Conservation (phyloP, 2,329 filamentous ascomycete genomes). For the Colletotrichum shisoi region DNA sequence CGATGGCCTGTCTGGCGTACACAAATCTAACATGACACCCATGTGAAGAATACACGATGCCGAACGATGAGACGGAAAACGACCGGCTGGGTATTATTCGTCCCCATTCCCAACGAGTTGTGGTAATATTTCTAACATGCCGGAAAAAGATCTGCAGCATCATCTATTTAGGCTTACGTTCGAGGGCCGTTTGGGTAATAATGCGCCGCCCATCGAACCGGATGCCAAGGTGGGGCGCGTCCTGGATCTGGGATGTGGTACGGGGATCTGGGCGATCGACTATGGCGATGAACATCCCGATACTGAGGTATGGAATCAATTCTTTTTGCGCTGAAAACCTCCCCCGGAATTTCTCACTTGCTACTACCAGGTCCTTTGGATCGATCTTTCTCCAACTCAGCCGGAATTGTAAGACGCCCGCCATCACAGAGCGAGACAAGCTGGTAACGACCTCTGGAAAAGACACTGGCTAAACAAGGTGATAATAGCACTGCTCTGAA, state of each 20-base stretch:
- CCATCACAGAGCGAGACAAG: too few relatives aligned
- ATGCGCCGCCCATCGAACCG: conserved; percentile 5
- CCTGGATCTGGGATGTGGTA: neutral
- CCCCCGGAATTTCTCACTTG: neutral
- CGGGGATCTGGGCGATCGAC: conserved; percentile 46
- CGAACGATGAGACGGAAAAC: conserved; percentile 29
- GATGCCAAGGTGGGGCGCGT: neutral
- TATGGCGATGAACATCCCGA: conserved; percentile 48
- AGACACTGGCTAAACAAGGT: neutral
- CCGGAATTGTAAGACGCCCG: conserved; percentile 45
- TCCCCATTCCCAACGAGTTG: too few relatives aligned
- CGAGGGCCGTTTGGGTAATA: neutral
- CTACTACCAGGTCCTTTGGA: conserved; percentile 47
- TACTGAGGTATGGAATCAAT: conserved; percentile 28
- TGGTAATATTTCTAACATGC: too few relatives aligned
- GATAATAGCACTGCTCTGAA: conserved; percentile 50
- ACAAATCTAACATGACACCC: too few relatives aligned
- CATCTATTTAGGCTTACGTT: conserved; percentile 11
- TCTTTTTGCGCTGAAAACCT: conserved; percentile 29
- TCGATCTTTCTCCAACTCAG: conserved; percentile 52
- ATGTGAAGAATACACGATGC: conserved; percentile 26
- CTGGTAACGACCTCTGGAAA: neutral
- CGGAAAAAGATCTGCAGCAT: conserved; percentile 3
- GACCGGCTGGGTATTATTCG: conserved; percentile 31
- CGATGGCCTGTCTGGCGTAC: too few relatives aligned